Base-by-base conservation (phyloP, 805 yeast species). In the Geotrichum ghanense region DNA sequence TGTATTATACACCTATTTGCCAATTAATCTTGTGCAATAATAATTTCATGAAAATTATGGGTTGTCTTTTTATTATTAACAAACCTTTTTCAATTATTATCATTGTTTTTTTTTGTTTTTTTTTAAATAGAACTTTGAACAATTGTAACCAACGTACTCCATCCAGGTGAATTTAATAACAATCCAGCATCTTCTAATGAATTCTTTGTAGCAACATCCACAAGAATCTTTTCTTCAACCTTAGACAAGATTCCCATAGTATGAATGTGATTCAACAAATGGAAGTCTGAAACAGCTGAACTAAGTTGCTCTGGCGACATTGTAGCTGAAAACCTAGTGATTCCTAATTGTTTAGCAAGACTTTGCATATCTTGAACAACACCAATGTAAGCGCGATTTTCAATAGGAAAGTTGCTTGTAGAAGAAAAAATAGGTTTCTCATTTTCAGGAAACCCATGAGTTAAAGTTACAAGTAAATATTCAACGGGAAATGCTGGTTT, bases 401-500 rank as follows among this genome's bases (percentile, higher is more conserved):
- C 95, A 61, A 89, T 76, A 1, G 92, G 79, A 67, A 86, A 89
- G 21, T 43, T 19, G 16, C 51, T 50, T 1, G 53, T 45, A 0
- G 71, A 56, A 6, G 62, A 62, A 63, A 84, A 83, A 50, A 68
- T 52, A 1, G 85, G 79, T 3, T 53, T 58, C 0, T 79, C 58
- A 0, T 70, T 67, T 51, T 79, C 75, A 1, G 95, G 95, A 73
- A 92, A 90, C 2, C 97, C 96, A 62, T 92, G 97, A 3, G 94
- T 81, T 51, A 90, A 66, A 1, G 96, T 81, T 0, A 90, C 95
- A 45, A 92, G 65, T 50, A 88, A 63, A 60, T 84, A 88, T 50
- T 88, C 96, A n/a, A 83, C 88, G 1, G 97, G 97, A 61, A 88
- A 85, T 21, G 92, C 83, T 1, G 96, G 95, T 56, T 82, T 82